phyloP scores from a whole-genome alignment of 2,329 filamentous ascomycete species.

The Colletotrichum orchidophilum region DNA sequence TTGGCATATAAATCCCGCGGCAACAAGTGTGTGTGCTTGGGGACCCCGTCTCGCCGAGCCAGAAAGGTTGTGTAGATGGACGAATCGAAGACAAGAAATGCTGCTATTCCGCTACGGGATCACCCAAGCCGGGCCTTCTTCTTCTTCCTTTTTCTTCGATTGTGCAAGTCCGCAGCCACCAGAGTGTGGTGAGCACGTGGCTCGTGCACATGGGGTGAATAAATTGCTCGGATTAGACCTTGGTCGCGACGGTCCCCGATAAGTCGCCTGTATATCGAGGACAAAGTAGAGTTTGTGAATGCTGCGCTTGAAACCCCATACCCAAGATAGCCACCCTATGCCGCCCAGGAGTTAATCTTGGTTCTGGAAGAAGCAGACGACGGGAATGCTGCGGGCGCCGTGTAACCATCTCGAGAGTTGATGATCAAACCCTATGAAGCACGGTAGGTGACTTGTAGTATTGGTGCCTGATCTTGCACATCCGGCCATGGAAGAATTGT shows the following conservation, averaged over 20 bases:
- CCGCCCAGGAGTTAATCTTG: neutral
- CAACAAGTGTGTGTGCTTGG: slow-evolving; percentile 1
- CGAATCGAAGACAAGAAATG: neutral
- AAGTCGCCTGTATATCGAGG: neutral
- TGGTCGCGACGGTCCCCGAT: neutral
- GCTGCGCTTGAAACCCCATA: neutral
- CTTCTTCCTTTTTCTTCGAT: neutral
- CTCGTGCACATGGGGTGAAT: neutral
- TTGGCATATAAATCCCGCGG: neutral
- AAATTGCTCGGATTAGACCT: neutral
- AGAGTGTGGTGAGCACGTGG: slow-evolving; percentile 23
- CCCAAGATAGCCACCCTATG: neutral
- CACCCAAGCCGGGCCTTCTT: slow-evolving; percentile 16
- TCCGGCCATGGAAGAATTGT: neutral
- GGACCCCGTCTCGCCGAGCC: neutral
- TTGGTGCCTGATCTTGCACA: neutral
- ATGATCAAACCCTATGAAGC: neutral
- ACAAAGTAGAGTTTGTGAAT: neutral
- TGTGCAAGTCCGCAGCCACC: slow-evolving; percentile 1
- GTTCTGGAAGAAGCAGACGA: neutral
- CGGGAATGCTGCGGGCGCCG: neutral
- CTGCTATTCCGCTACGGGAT: neutral
- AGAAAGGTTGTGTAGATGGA: neutral
- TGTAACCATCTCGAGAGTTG: neutral
- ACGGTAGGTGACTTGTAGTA: neutral